Percentiles rank a stretch among this genome's conserved stretches.
phyloP scores from a whole-genome alignment of 768 basidiomycete species.

The Lactifluus rugatus region DNA sequence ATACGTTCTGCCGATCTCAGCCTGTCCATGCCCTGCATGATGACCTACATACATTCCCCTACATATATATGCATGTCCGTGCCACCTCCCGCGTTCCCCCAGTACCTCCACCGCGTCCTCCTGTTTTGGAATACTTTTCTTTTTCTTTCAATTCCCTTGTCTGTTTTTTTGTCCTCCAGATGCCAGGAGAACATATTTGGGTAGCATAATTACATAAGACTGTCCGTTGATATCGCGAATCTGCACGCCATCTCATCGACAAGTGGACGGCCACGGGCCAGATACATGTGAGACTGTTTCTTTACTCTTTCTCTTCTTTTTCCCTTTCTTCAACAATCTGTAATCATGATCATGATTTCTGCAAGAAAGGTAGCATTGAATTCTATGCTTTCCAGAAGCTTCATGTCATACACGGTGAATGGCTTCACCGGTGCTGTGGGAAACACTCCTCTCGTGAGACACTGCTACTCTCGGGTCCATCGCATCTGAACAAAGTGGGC shows the following conservation, averaged over 20 bases:
- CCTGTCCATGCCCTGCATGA: conserved; percentile 15
- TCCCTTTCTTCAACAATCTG: neutral
- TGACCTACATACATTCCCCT: conserved; percentile 4
- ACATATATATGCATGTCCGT: conserved; percentile 10
- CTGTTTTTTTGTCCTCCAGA: conserved; percentile 1
- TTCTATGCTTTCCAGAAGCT: conserved; percentile 20
- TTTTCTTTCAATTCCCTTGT: neutral
- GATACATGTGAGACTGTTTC: neutral
- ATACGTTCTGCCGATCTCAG: conserved; percentile 22
- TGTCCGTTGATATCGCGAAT: neutral
- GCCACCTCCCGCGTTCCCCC: neutral
- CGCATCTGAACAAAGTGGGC: conserved; percentile 1
- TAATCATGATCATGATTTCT: conserved; percentile 11
- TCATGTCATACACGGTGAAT: conserved; percentile 37
- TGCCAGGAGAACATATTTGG: neutral
- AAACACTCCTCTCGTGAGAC: conserved; percentile 80
- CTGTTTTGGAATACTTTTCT: conserved; percentile 2
- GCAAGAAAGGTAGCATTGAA: neutral
- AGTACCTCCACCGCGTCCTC: neutral
- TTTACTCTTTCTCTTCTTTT: neutral
- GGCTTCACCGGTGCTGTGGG: conserved; percentile 87
- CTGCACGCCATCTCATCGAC: neutral
- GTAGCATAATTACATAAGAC: conserved; percentile 9
- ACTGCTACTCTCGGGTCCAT: neutral
- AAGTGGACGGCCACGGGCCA: neutral